A percentile compares a stretch with the other conserved stretches of the same genome.
Conservation (phyloP, 164 flowering plant species). For the Vitis rupestris region DNA sequence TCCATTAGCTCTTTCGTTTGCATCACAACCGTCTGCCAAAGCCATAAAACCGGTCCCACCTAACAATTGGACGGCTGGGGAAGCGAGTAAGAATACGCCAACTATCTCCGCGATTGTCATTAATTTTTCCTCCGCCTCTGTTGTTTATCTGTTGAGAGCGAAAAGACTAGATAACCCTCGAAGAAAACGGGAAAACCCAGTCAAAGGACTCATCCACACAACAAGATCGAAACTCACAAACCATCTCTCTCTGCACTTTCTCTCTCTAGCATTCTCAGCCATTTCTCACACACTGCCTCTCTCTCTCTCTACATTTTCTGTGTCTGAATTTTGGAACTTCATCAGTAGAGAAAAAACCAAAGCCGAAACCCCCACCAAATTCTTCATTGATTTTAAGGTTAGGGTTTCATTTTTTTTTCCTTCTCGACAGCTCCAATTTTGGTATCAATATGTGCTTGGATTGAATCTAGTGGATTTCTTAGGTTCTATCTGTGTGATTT, state of each 20-base stretch:
- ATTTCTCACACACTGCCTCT: not conserved
- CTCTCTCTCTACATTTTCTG: conserved; percentile 7
- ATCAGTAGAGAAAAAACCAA: not conserved
- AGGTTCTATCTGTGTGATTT: not conserved
- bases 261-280: not conserved
- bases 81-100: not conserved
- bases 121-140: not conserved
- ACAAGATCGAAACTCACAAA: conserved; percentile 12
- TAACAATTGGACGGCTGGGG: not conserved
- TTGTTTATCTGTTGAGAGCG: conserved; percentile 1
- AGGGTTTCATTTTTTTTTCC: conserved; percentile 2
- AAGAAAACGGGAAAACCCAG: conserved; percentile 8
- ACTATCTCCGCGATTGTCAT: not conserved
- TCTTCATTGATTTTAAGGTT: conserved; percentile 14
- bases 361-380: not conserved
- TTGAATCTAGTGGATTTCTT: not conserved
- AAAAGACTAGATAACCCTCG: conserved; percentile 10
- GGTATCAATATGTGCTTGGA: not conserved
- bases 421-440: not conserved
- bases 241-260: not conserved
- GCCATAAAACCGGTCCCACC: not conserved
- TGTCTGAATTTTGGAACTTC: conserved; percentile 6
- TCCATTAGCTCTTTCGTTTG: not conserved
- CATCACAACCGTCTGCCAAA: not conserved
- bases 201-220: conserved; percentile 20